A percentile compares a stretch with the other conserved stretches of the same genome.
phyloP scores from a whole-genome alignment of 192 early-diverging fungal species.

The Lobulomyces angularis region DNA sequence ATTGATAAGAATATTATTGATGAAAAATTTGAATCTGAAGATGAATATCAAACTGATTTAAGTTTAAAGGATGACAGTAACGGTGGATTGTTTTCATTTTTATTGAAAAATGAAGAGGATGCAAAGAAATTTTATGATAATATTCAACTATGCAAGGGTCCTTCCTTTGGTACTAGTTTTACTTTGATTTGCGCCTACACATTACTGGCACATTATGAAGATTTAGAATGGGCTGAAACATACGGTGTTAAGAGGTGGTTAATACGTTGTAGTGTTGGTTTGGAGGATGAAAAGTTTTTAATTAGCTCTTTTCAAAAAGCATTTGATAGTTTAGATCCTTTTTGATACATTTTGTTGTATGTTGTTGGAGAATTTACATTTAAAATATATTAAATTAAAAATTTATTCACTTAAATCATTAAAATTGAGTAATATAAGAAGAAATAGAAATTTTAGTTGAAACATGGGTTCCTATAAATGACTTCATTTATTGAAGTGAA shows the following conservation, averaged over 20 bases:
- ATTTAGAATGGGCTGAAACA: slow-evolving; percentile 82
- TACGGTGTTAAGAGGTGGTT: slow-evolving; percentile 65
- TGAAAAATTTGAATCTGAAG: neutral
- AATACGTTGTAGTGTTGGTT: slow-evolving; percentile 78
- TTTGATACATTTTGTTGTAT: no score
- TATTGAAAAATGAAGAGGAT: slow-evolving; percentile 44
- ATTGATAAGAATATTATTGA: slow-evolving; percentile 1
- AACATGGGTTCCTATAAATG: no score
- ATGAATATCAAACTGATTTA: neutral
- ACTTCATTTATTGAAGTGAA: no score
- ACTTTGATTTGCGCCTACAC: slow-evolving; percentile 90
- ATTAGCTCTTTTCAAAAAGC: slow-evolving; percentile 60
- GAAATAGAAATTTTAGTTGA: no score
- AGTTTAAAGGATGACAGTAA: no score
- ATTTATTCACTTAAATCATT: no score
- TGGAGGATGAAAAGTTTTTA: slow-evolving; percentile 62
- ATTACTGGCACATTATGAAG: slow-evolving; percentile 85
- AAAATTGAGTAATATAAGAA: no score
- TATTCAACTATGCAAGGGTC: slow-evolving; percentile 76
- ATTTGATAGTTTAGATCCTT: slow-evolving; percentile 47
- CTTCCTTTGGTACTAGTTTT: slow-evolving; percentile 93
- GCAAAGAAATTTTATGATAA: slow-evolving; percentile 66
- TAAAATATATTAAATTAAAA: no score
- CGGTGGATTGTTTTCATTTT: slow-evolving; percentile 78
- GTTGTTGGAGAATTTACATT: no score